A percentile compares a stretch with the other conserved stretches of the same genome.
phyloP scores from a whole-genome alignment of 2,329 filamentous ascomycete species.

The Chaetomiaceae sp. region DNA sequence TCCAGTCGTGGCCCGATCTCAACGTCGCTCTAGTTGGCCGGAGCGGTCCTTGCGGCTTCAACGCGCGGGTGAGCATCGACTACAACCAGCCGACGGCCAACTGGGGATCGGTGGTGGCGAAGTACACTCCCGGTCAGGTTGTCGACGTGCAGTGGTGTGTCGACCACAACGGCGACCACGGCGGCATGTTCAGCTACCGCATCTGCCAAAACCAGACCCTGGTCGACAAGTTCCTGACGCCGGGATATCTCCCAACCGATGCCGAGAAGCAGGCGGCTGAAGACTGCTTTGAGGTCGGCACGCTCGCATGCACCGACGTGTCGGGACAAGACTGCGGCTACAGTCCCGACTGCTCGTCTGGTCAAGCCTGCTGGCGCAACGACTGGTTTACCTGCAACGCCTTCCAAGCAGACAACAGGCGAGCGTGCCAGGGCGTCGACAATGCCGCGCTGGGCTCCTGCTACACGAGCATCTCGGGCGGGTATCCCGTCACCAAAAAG shows the following conservation, averaged over 20 bases:
- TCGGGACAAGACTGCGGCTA: conserved; percentile 45
- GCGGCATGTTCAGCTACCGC: conserved; percentile 53
- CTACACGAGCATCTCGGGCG: conserved; percentile 48
- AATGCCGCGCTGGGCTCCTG: conserved; percentile 41
- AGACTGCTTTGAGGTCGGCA: conserved; percentile 46
- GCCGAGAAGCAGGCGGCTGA: conserved; percentile 51
- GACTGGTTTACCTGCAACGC: conserved; percentile 53
- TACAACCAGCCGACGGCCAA: conserved; percentile 44
- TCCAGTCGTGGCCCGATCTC: conserved; percentile 46
- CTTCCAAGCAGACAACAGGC: conserved; percentile 36
- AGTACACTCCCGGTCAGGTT: conserved; percentile 42
- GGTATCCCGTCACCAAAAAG: conserved; percentile 50
- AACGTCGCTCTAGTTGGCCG: conserved; percentile 42
- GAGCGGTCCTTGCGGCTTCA: conserved; percentile 50
- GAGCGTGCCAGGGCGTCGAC: conserved; percentile 45
- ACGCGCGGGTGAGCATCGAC: conserved; percentile 48
- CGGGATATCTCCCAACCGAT: conserved; percentile 44
- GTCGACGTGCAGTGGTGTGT: conserved; percentile 53
- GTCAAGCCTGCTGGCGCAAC: conserved; percentile 43
- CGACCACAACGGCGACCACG: conserved; percentile 53
- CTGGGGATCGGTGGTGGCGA: conserved; percentile 44
- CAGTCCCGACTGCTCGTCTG: conserved; percentile 43
- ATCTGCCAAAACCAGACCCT: conserved; percentile 49
- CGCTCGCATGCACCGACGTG: conserved; percentile 47
- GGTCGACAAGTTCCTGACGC: conserved; percentile 46